Evolutionary conservation across 179 eudicot species (phyloP).

Genomic region (Amaranthus tricolor): DNA sequence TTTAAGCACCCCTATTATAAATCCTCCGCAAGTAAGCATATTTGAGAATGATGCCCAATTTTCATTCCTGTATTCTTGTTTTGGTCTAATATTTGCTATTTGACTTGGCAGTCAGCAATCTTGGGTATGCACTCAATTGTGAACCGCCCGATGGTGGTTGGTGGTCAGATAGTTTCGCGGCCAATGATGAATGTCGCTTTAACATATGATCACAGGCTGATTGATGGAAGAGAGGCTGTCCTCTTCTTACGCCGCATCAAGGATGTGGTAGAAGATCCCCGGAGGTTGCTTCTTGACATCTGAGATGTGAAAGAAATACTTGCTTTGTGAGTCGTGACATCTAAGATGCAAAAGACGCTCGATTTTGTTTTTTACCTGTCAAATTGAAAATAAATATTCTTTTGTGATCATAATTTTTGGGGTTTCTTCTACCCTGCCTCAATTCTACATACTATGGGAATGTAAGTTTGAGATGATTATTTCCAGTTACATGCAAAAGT

Average conservation of each 20-base stretch:
- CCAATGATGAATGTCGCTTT: conserved; percentile 99
- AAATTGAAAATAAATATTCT: conserved; percentile 25
- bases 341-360: conserved; percentile 28
- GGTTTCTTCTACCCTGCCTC: conserved; percentile 22
- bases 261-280: conserved; percentile 97
- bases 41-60: not conserved
- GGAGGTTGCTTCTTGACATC: conserved; percentile 89
- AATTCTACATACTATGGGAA: not conserved
- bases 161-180: conserved; percentile 76
- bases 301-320: conserved; percentile 28
- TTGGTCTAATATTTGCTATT: not conserved
- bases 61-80: not conserved
- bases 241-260: conserved; percentile 92
- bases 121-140: conserved; percentile 98
- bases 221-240: conserved; percentile 99
- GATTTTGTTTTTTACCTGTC: conserved; percentile 6
- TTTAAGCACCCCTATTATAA: conserved; percentile 92
- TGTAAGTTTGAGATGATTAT: not conserved
- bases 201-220: conserved; percentile 94
- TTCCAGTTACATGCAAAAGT: not conserved
- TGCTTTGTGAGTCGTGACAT: conserved; percentile 91
- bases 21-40: conserved; percentile 83
- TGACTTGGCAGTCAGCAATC: conserved; percentile 74
- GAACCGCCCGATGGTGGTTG: conserved; percentile 95
- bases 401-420: conserved; percentile 29